These are phyloP conservation scores for Aspergillus arachidicola DNA, from an alignment of 2,329 filamentous ascomycete species.

Conservation along the genomic window DNA sequence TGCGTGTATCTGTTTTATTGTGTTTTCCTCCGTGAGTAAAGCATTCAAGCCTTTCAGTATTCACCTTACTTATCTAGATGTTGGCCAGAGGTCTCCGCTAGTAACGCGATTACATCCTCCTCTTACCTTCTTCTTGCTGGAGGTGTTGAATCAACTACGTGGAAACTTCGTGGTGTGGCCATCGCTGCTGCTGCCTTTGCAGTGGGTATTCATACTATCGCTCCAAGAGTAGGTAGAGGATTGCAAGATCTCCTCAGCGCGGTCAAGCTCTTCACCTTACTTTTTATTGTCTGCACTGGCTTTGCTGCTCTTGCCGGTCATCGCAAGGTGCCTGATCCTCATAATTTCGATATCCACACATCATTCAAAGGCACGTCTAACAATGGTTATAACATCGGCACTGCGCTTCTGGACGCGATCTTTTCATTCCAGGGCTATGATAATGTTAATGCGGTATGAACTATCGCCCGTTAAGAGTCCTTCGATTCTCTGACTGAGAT, in stretches of 20 bases:
- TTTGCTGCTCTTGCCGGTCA: slow-evolving; percentile 41
- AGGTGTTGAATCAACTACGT: slow-evolving; percentile 24
- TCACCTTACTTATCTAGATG: neutral
- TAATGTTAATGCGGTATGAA: slow-evolving; percentile 18
- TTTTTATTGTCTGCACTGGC: slow-evolving; percentile 47
- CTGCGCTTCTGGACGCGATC: slow-evolving; percentile 35
- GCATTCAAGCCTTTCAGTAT: neutral
- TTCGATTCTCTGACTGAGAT: neutral
- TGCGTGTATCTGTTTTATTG: slow-evolving; percentile 53
- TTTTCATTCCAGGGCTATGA: slow-evolving; percentile 51
- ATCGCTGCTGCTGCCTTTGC: slow-evolving; percentile 33
- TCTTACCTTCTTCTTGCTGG: slow-evolving; percentile 29
- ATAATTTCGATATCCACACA: slow-evolving; percentile 41
- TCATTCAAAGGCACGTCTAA: slow-evolving; percentile 24
- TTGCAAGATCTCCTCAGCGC: slow-evolving; percentile 50
- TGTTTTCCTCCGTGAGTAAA: slow-evolving; percentile 38
- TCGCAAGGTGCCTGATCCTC: slow-evolving; percentile 40
- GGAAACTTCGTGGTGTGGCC: slow-evolving; percentile 30
- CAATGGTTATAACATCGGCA: slow-evolving; percentile 26
- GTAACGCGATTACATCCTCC: slow-evolving; percentile 28
- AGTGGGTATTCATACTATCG: slow-evolving; percentile 46
- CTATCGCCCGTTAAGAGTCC: slow-evolving; percentile 1
- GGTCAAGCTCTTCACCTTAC: slow-evolving; percentile 50
- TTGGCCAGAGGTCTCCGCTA: slow-evolving; percentile 20
- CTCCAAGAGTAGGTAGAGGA: slow-evolving; percentile 43